A percentile compares a stretch with the other conserved stretches of the same genome.
phyloP scores from a whole-genome alignment of 176 grass and related monocot genomes.

The Lolium perenne region DNA sequence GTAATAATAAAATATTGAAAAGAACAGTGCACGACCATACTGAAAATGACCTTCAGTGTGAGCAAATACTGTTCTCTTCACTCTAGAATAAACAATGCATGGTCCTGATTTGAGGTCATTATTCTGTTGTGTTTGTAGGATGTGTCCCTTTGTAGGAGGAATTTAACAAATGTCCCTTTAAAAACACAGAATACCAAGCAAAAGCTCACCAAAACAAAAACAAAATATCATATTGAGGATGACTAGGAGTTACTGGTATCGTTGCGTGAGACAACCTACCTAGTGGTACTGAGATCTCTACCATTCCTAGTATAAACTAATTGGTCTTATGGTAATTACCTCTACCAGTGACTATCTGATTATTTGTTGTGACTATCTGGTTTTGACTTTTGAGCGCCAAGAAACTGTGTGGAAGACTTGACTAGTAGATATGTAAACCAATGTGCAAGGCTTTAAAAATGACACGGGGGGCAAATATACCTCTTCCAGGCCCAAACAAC shows the following conservation, averaged over 20 bases:
- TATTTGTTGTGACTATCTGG: neutral
- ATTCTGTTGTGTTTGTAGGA: neutral
- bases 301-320: neutral
- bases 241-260: constrained; percentile 7
- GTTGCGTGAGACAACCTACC: neutral
- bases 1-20: constrained; percentile 15
- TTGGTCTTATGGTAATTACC: neutral
- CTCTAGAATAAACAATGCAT: neutral
- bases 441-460: neutral
- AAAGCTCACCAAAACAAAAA: constrained; percentile 9
- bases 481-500: constrained; percentile 90
- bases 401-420: neutral
- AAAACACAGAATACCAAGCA: neutral
- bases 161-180: neutral
- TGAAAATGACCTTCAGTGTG: neutral
- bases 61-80: neutral
- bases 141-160: neutral
- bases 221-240: neutral
- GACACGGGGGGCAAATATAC: constrained; percentile 36
- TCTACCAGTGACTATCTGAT: neutral
- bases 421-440: constrained; percentile 5
- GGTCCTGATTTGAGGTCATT: neutral
- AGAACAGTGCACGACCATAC: neutral
- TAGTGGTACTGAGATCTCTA: neutral
- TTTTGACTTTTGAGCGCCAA: neutral